Evolutionary conservation across 805 yeast species (phyloP), one percentile per base, ranked within the genome.

Genomic region (Metschnikowia aberdeeniae): DNA sequence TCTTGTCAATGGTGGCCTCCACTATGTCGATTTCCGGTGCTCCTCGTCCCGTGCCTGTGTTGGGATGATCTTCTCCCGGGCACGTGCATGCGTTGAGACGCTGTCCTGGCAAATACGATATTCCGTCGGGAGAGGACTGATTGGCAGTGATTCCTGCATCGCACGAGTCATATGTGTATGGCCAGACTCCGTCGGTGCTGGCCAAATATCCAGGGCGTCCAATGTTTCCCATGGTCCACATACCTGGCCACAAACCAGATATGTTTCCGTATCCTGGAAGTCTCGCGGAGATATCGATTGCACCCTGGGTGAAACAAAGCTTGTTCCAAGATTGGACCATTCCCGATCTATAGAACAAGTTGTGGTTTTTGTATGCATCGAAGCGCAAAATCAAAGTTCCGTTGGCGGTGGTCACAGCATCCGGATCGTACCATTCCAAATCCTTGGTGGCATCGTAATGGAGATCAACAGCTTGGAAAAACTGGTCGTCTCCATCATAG

Each of bases 111-210:
- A 90, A 70, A 59, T 80, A 88, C 1, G 90, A 84, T 34, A 89
- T 80, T 47, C 98, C 98, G 63, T 90, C 97, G 1, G 85, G 75
- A 0, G 95, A 80, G 6, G 95, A 84, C 69, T 90, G 97, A 64
- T 90, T 90, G 12, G 96, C 86, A 3, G 97, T 89, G 53, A 89
- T 89, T 54, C 98, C 98, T 2, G 90, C 89, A 69, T 90, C 97
- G 67, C 97, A 90, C 3, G 80, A 63, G 30, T 84, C 84, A 62
- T 90, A 90, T 1, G 92, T 73, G 59, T 89, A 90, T 4, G 98
- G 97, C 98, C 98, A 90, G 24, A 86, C 84, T 48, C 97, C 97
- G 22, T 90, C 95, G 2, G 96, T 81, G 3, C 92, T 73, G 5
- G 95, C 88, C 69, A 80, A 67, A 60, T 80, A 90, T 9, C 98